phyloP scores from a whole-genome alignment of 495 filamentous ascomycete species.

The Cercophora sp. region DNA sequence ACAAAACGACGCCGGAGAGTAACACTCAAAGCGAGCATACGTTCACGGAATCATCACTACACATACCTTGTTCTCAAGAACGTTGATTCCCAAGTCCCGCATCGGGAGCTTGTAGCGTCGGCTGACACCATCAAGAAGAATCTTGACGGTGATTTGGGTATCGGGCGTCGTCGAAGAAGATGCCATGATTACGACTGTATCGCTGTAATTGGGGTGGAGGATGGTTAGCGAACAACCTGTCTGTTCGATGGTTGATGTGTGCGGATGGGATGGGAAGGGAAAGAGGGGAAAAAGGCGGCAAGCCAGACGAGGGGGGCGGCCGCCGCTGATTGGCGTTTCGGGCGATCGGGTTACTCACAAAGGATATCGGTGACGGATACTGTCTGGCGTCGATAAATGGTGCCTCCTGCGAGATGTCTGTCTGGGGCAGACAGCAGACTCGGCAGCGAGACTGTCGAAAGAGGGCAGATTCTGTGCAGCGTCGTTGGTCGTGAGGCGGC shows the following conservation, averaged over 20 bases:
- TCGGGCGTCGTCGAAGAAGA: constrained; percentile 55
- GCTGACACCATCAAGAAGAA: constrained; percentile 65
- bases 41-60: neutral
- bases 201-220: neutral
- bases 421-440: constrained; percentile 4
- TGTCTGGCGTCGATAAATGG: neutral
- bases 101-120: constrained; percentile 88
- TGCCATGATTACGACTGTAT: constrained; percentile 40
- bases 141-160: constrained; percentile 80
- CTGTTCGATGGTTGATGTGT: neutral
- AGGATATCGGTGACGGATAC: neutral
- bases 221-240: neutral
- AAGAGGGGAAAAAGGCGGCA: constrained; percentile 2
- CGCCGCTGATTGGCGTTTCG: constrained; percentile 5
- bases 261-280: neutral
- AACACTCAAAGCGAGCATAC: no score
- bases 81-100: constrained; percentile 71
- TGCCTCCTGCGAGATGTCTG: neutral
- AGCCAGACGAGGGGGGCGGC: neutral
- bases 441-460: constrained; percentile 1
- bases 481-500: no score
- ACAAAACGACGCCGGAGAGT: no score
- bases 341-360: neutral
- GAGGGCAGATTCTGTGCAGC: no score
- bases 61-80: constrained; percentile 84